A percentile compares a stretch with the other conserved stretches of the same genome.
phyloP scores from a whole-genome alignment of 164 flowering plant species.

The Sextonia rubra region DNA sequence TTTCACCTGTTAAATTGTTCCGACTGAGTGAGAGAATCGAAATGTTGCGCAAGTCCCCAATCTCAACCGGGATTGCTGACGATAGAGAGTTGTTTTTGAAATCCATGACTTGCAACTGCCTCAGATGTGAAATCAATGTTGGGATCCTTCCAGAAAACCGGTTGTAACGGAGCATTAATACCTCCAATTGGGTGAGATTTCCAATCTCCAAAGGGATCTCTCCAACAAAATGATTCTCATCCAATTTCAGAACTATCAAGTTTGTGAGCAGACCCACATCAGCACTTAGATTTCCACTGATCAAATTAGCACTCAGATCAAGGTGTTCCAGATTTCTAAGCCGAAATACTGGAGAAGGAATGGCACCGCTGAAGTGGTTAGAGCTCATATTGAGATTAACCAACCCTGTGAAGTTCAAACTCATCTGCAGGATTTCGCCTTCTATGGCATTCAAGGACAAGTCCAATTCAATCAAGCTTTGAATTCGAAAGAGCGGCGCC shows the following conservation, averaged over 20 bases:
- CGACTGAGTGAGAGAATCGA: too few relatives aligned
- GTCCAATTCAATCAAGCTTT: too few relatives aligned
- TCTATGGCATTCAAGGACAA: conserved; percentile 27
- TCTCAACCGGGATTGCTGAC: too few relatives aligned
- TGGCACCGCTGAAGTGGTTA: conserved; percentile 37
- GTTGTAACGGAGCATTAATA: conserved; percentile 26
- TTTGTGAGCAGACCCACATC: conserved; percentile 28
- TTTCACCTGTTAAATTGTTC: conserved; percentile 36
- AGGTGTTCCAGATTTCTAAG: conserved; percentile 31
- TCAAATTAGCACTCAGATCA: conserved; percentile 31
- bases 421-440: conserved; percentile 30
- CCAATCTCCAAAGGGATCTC: conserved; percentile 42
- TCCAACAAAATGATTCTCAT: conserved; percentile 30
- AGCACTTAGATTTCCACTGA: too few relatives aligned
- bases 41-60: too few relatives aligned
- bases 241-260: conserved; percentile 30
- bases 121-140: conserved; percentile 20
- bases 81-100: too few relatives aligned
- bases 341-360: conserved; percentile 38
- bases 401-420: conserved; percentile 32
- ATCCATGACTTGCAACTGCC: conserved; percentile 29
- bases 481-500: conserved; percentile 33
- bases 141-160: conserved; percentile 37
- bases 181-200: conserved; percentile 26
- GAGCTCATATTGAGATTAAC: conserved; percentile 32